Evolutionary conservation across 2,329 filamentous ascomycete genomes (phyloP), one percentile per base, ranked within the genome.

Genomic region (Aspergillus tubingensis): DNA sequence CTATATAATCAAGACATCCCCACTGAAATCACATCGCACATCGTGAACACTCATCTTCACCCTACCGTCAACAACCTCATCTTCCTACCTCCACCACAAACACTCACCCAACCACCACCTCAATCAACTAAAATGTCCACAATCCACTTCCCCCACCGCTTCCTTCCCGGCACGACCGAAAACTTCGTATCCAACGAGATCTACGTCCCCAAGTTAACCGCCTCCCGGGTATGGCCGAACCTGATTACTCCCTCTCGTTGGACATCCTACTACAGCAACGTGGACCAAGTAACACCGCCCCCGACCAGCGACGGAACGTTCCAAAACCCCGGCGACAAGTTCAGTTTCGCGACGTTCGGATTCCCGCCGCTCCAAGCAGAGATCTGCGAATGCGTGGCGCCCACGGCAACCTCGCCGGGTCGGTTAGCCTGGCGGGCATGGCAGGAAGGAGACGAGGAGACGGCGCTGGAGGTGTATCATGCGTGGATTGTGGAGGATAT

Each of bases 121-220:
- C 10, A 30, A 5, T 10, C 27, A 30, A 36, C 32, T 23, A 49
- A 30, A 13, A 27, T 49, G 44, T 49, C 57, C 41, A 19, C 57
- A 15, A n/a, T 59, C 25, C 44, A 3, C 32, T 59, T 51, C 51
- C 57, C 57, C 13, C 57, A 38, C 5, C 54, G 54, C 19, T 59
- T 48, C 57, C 51, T 55, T 19, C 57, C 51, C 7, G 57, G 57
- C 23, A 59, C 38, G 7, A 59, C 57, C 38, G 51, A 59, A 30
- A 59, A 59, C 30, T 59, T 59, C 36, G 57, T 59, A 30, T 59
- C 51, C 39, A 59, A 59, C 32, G 57, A 59, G n/a, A 47, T 48
- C 43, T 59, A 55, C 51, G 43, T 59, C 2, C 36, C 43, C 13
- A 17, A 36, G 3, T 25, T 48, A 5, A 59, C 51, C 27, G 51